phyloP scores from a whole-genome alignment of 345 rosid species.

The Eutrema yunnanense region DNA sequence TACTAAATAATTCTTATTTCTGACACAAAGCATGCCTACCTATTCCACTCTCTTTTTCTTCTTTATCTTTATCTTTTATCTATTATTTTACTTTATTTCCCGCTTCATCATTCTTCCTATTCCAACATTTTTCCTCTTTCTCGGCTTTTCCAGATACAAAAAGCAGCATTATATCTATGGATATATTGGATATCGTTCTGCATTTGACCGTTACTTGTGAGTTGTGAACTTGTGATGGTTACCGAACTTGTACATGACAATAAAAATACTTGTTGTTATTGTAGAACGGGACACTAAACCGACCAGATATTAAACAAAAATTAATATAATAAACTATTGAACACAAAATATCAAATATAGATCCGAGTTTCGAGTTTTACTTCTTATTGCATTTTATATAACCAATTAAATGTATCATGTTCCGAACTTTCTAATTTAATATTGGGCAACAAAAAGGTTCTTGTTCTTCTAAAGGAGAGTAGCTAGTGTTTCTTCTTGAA shows the following conservation, averaged over 20 bases:
- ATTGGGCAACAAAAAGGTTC: constrained; percentile 4
- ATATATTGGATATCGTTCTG: background rate
- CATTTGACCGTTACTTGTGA: constrained; percentile 4
- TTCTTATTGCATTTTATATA: background rate
- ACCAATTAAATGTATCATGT: background rate
- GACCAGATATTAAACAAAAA: background rate
- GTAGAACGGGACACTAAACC: background rate
- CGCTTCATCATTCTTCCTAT: background rate
- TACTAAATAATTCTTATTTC: background rate
- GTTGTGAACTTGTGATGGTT: background rate
- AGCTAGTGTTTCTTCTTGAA: background rate
- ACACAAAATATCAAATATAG: background rate
- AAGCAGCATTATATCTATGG: background rate
- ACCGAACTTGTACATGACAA: background rate
- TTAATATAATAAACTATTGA: background rate
- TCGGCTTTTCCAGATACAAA: constrained; percentile 8
- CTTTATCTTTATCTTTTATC: background rate
- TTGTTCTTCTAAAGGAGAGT: background rate
- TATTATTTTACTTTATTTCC: background rate
- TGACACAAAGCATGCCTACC: constrained; percentile 32
- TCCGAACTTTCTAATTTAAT: background rate
- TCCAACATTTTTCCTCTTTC: constrained; percentile 21
- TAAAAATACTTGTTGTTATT: background rate
- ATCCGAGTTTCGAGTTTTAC: background rate
- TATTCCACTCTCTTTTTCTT: background rate